A percentile compares a stretch with the other conserved stretches of the same genome.
Evolutionary conservation across 768 basidiomycete genomes (phyloP).

Genomic region (Trichaptum fuscoviolaceum): DNA sequence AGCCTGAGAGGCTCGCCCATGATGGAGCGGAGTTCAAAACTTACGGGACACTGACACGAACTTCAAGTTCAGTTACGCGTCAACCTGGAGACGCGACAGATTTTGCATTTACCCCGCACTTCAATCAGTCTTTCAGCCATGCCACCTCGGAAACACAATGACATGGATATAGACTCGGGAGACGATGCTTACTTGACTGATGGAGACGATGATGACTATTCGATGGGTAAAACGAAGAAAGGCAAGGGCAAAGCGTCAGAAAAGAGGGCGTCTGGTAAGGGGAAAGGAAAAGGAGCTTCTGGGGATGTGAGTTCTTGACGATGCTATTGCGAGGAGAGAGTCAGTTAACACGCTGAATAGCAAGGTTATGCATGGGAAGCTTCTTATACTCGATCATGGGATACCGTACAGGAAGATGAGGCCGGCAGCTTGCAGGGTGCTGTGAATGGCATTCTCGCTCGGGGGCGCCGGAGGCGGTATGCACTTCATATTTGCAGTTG

Average conservation of each 20-base stretch:
- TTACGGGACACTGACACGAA: no score
- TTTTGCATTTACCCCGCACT: not conserved
- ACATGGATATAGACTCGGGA: constrained; percentile 60
- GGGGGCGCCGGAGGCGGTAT: constrained; percentile 79
- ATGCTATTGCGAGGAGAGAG: constrained; percentile 12
- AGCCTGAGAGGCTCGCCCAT: no score
- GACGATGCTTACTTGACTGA: constrained; percentile 65
- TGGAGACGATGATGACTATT: constrained; percentile 34
- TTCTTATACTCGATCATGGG: constrained; percentile 92
- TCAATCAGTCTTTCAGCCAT: not conserved
- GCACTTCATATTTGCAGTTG: constrained; percentile 15
- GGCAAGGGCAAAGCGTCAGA: constrained; percentile 49
- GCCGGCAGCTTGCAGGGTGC: constrained; percentile 84
- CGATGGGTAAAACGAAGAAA: constrained; percentile 44
- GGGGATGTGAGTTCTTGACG: constrained; percentile 31
- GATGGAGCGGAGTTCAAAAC: no score
- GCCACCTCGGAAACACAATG: constrained; percentile 10
- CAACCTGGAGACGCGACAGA: not conserved
- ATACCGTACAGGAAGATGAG: constrained; percentile 95
- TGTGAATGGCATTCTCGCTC: constrained; percentile 84
- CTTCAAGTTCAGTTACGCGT: not conserved
- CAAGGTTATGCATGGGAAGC: constrained; percentile 96
- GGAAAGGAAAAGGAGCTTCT: constrained; percentile 44
- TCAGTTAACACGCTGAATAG: constrained; percentile 27
- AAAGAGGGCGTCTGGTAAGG: constrained; percentile 51